phyloP scores from a whole-genome alignment of 1,139 yeast species.

The Nakaseomyces bracarensis region DNA sequence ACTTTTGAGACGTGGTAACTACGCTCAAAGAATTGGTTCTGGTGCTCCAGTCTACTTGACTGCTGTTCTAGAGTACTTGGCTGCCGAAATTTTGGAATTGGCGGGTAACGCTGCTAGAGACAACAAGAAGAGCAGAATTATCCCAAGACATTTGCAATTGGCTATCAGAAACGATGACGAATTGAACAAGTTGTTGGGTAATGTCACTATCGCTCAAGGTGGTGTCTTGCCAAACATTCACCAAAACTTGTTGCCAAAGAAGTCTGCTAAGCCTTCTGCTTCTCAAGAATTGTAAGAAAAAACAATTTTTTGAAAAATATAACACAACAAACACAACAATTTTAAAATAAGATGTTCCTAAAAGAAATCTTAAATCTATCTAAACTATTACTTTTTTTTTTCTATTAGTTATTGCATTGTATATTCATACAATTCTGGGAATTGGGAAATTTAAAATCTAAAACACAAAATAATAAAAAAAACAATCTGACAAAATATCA shows the following conservation, averaged over 20 bases:
- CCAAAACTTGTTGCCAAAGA: conserved; percentile 92
- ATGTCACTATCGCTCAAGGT: conserved; percentile 94
- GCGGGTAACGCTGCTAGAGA: conserved; percentile 99
- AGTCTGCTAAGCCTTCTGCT: conserved; percentile 70
- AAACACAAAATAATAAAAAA: background rate
- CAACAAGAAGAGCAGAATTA: conserved; percentile 95
- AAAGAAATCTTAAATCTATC: background rate
- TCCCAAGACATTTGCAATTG: conserved; percentile 96
- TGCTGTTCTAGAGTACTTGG: conserved; percentile 90
- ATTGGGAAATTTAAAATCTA: conserved; percentile 2
- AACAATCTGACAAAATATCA: background rate
- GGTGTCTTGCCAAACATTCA: conserved; percentile 97
- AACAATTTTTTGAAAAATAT: background rate
- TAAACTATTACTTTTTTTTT: background rate
- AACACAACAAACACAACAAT: background rate
- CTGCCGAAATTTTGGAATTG: conserved; percentile 95
- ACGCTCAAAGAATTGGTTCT: conserved; percentile 98
- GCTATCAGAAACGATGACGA: conserved; percentile 99
- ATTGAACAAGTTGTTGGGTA: conserved; percentile 86
- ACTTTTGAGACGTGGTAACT: conserved; percentile 94
- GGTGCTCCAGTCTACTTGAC: conserved; percentile 96
- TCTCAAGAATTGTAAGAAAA: conserved; percentile 69
- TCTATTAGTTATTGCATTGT: conserved; percentile 6
- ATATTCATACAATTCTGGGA: conserved; percentile 7
- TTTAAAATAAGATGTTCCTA: too few species aligned